Base-by-base conservation (phyloP, 2,329 filamentous ascomycete species). In the Xylariales sp. region DNA sequence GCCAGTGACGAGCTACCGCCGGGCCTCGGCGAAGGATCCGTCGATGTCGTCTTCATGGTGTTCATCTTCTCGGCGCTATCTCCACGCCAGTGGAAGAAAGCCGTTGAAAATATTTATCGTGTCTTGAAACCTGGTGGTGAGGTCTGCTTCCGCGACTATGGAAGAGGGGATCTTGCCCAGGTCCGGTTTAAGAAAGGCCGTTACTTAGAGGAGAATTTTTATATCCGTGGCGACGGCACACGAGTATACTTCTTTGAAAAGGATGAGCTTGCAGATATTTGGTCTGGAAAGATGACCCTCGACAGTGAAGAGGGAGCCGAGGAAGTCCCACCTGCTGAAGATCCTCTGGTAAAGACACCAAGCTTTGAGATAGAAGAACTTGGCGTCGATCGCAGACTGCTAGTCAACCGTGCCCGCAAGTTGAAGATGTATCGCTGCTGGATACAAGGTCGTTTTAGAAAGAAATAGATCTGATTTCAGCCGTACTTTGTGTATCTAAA, bases 371-470 rank as follows among this genome's bases (percentile, higher is more conserved):
- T 95, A 32, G 67, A 85, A 40, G 78, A 93, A 32, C 74, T 97
- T 24, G 93, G 84, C 18, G 76, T 91, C 39, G 93, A 98, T 59
- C 81, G 88, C 48, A 81, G 93, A 42, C 74, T 98, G 69, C 74
- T 98, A 39, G 88, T 98, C 40, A 98, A 98, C 60, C 80, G 93
- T 47, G 87, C 90, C 38, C 78, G 83, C 54, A 85, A 89, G 64
- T 70, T 95, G 33, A 98, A 97, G 67, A 98, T 98, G 93, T 97
- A 97, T 63, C 81, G 93, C 44, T 97, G 91, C 69, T 98, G 93
- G 89, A 78, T 94, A 59, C 88, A 94, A 62, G 88, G 85, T 20
- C 78, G 81, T 4, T 94, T 93, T 60, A 78, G 73, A 53, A 91
- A 90, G 66, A 72, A 70, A 66, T 74, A 69, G 57, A 63, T 40